phyloP scores from a whole-genome alignment of 768 basidiomycete genomes.

The Gyrodon lividus region DNA sequence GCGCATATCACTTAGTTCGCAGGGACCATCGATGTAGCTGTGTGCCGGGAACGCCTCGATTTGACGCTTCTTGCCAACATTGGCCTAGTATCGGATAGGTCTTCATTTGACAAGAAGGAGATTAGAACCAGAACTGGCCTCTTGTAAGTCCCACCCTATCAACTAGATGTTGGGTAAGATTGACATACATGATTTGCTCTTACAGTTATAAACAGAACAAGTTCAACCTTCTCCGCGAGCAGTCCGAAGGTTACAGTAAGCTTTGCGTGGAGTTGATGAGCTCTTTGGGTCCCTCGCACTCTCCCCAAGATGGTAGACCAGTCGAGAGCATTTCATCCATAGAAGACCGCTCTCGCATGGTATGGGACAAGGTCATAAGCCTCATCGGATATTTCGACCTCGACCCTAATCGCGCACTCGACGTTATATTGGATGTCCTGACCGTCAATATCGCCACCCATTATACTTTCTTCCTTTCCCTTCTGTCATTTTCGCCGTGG shows the following conservation, averaged over 20 bases:
- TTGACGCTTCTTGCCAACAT: conserved; percentile 57
- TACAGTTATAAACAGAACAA: conserved; percentile 96
- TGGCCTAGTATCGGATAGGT: conserved; percentile 69
- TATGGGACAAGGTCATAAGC: conserved; percentile 84
- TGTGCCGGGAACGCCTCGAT: conserved; percentile 78
- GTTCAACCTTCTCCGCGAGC: conserved; percentile 95
- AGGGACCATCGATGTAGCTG: conserved; percentile 54
- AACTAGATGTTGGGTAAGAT: neutral
- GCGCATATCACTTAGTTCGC: conserved; percentile 41
- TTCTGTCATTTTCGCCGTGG: conserved; percentile 90
- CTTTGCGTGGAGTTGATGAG: conserved; percentile 81
- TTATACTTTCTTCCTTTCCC: conserved; percentile 83
- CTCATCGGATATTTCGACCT: conserved; percentile 96
- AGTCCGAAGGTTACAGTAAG: conserved; percentile 96
- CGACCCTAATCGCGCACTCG: conserved; percentile 91
- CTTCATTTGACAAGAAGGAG: conserved; percentile 71
- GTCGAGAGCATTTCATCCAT: conserved; percentile 56
- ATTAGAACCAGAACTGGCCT: conserved; percentile 76
- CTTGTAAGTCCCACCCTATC: conserved; percentile 59
- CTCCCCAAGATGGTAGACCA: conserved; percentile 61
- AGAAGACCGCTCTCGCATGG: conserved; percentile 61
- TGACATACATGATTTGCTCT: conserved; percentile 2
- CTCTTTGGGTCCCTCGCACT: conserved; percentile 73
- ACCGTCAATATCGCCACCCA: conserved; percentile 79
- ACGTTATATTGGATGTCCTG: conserved; percentile 90